Conservation (phyloP, 805 yeast genomes). For the Torulaspora microellipsoides region DNA sequence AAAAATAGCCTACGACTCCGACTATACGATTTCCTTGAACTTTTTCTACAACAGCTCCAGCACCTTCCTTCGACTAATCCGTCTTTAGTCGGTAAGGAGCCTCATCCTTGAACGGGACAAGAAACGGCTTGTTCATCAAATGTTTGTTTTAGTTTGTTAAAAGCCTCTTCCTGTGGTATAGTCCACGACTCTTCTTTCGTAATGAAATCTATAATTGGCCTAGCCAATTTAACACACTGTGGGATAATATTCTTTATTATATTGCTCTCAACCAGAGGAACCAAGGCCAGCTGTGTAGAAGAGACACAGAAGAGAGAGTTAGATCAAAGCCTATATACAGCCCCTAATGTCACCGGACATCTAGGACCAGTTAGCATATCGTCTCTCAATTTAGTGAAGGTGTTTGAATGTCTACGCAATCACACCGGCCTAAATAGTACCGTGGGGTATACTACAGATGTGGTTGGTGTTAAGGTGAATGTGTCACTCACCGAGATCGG, state of each 20-base stretch:
- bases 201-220: not conserved
- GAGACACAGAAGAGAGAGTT: not conserved
- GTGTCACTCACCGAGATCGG: not conserved
- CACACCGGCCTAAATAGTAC: not conserved
- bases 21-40: constrained; percentile 2
- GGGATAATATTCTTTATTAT: too few relatives aligned
- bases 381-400: not conserved
- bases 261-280: too few relatives aligned
- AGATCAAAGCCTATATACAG: not conserved
- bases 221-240: not conserved
- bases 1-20: constrained; percentile 15
- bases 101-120: not conserved
- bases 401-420: not conserved
- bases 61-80: constrained; percentile 13
- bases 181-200: not conserved
- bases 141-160: not conserved
- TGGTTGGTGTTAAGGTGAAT: not conserved
- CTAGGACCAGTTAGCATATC: not conserved
- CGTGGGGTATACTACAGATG: not conserved
- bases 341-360: not conserved
- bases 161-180: not conserved
- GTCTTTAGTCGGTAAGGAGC: constrained; percentile 7
- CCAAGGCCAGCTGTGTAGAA: not conserved
- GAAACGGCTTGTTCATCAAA: not conserved
- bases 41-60: constrained; percentile 19